Evolutionary conservation across 1,284 basidiomycete genomes (phyloP).

Genomic region (Cryptococcus sp.): DNA sequence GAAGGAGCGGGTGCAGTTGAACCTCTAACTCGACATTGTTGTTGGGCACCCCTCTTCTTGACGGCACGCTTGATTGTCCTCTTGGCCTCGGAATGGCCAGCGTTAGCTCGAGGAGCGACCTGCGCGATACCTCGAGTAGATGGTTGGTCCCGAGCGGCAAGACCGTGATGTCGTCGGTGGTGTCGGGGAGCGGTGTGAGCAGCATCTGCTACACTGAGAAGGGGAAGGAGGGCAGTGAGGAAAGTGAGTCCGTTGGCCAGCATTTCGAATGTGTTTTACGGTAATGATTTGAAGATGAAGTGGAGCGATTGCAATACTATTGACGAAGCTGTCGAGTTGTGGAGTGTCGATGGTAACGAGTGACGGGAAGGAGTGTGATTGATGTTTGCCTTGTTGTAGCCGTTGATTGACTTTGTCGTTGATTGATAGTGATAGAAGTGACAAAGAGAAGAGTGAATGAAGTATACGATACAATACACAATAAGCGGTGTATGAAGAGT

Average conservation of each 20-base stretch:
- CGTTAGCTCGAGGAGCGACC: constrained; percentile 14
- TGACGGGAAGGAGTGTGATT: not conserved
- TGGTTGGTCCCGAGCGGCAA: constrained; percentile 5
- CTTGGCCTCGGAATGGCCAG: constrained; percentile 24
- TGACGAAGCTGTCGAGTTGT: too few relatives aligned
- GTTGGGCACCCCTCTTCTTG: constrained; percentile 15
- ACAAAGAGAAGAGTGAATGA: too few relatives aligned
- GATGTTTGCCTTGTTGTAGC: too few relatives aligned
- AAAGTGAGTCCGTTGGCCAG: constrained; percentile 24
- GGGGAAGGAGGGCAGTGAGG: constrained; percentile 28
- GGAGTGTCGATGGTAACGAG: too few relatives aligned
- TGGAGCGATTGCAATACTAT: too few relatives aligned
- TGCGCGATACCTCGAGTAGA: constrained; percentile 6
- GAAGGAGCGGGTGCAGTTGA: constrained; percentile 5
- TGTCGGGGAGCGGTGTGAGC: constrained; percentile 13
- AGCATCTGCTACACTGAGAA: constrained; percentile 17
- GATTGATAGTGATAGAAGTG: too few relatives aligned
- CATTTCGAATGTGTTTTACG: constrained; percentile 14
- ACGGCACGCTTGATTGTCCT: constrained; percentile 23
- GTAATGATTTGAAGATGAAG: not conserved
- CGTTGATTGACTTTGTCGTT: too few relatives aligned
- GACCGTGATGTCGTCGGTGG: constrained; percentile 24
- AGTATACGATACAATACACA: too few relatives aligned
- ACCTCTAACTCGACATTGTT: constrained; percentile 19
- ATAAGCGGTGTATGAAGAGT: too few relatives aligned